These are phyloP conservation scores for Boletus vermiculosoides DNA, from an alignment of 768 basidiomycete species.

Conservation along the genomic window DNA sequence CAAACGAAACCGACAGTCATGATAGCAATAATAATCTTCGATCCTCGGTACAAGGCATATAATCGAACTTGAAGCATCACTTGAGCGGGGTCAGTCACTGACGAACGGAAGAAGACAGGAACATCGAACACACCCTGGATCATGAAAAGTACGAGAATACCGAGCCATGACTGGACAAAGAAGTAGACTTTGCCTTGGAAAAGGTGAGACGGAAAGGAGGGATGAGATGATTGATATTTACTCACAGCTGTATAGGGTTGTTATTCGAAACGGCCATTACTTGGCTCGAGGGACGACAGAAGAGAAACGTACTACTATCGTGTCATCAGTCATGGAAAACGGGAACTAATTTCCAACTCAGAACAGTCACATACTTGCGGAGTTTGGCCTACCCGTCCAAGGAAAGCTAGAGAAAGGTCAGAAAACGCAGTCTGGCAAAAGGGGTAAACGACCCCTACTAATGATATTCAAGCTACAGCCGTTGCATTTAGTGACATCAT, in stretches of 20 bases:
- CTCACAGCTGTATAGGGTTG: background rate
- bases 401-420: slow-evolving; percentile 13
- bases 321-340: background rate
- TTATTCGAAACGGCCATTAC: background rate
- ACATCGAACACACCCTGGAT: background rate
- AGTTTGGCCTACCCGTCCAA: slow-evolving; percentile 5
- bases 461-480: slow-evolving; percentile 14
- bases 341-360: background rate
- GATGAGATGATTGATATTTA: background rate
- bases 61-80: slow-evolving; percentile 16
- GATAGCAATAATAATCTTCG: slow-evolving; percentile 4
- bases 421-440: background rate
- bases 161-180: slow-evolving; percentile 3
- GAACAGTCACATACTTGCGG: slow-evolving; percentile 5
- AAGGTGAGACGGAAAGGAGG: background rate
- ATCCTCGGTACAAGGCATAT: slow-evolving; percentile 10
- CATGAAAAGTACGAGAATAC: background rate
- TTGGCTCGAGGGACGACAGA: background rate
- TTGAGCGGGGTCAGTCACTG: background rate
- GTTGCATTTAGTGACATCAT: background rate
- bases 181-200: slow-evolving; percentile 12
- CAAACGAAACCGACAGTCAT: slow-evolving; percentile 6
- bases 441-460: background rate
- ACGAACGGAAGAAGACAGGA: background rate
- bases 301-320: slow-evolving; percentile 6